A percentile compares a stretch with the other conserved stretches of the same genome.
phyloP scores from a whole-genome alignment of 805 yeast genomes.

The Pichia occidentalis region DNA sequence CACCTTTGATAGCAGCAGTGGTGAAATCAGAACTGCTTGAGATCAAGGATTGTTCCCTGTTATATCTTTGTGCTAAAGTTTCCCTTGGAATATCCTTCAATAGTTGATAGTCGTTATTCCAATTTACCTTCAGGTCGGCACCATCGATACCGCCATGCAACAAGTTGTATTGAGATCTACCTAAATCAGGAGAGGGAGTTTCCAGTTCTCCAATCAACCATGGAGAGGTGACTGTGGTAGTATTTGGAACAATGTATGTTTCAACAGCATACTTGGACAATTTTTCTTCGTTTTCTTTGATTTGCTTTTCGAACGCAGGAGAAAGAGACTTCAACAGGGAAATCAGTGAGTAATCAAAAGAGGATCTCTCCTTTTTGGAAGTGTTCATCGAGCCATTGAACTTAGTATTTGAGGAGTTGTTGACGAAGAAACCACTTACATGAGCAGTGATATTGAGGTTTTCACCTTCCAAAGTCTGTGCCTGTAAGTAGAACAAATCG shows the following conservation, averaged over 20 bases:
- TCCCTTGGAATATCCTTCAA: conserved; percentile 62
- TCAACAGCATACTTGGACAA: conserved; percentile 43
- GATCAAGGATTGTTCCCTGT: conserved; percentile 68
- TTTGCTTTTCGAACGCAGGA: conserved; percentile 48
- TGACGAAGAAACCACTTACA: conserved; percentile 72
- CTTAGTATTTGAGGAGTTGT: conserved; percentile 55
- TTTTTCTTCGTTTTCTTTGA: conserved; percentile 44
- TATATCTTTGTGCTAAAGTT: conserved; percentile 52
- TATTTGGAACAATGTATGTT: conserved; percentile 55
- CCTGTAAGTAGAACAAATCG: conserved; percentile 69
- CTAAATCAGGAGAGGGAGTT: conserved; percentile 42
- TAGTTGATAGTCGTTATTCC: conserved; percentile 88
- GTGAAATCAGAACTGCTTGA: conserved; percentile 74
- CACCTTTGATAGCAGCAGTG: conserved; percentile 69
- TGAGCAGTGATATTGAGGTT: conserved; percentile 72
- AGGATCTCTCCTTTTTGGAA: conserved; percentile 28
- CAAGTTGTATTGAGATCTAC: conserved; percentile 51
- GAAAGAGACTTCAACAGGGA: conserved; percentile 61
- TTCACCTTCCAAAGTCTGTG: conserved; percentile 78
- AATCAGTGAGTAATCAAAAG: conserved; percentile 42
- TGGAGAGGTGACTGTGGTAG: conserved; percentile 58
- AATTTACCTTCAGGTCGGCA: conserved; percentile 57
- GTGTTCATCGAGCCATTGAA: conserved; percentile 56
- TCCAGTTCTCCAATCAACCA: conserved; percentile 53
- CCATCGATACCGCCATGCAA: conserved; percentile 55